Percentiles rank a stretch among this genome's conserved stretches.
phyloP scores from a whole-genome alignment of 331 rosid genomes.

The Malus hybrid region DNA sequence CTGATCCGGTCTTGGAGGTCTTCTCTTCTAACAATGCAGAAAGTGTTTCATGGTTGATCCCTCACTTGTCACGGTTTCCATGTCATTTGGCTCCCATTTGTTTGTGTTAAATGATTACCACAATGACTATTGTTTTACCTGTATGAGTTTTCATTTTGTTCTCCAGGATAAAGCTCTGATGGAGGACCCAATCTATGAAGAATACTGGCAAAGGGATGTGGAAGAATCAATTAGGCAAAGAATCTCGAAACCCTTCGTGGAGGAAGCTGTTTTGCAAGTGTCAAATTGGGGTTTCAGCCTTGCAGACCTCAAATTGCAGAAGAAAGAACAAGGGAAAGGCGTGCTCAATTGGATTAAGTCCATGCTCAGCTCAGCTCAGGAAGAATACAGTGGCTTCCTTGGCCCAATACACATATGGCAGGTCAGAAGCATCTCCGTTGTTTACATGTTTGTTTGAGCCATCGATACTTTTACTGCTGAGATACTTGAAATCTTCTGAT shows the following conservation, averaged over 20 bases:
- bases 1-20: neutral
- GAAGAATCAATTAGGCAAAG: constrained; percentile 96
- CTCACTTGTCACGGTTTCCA: neutral
- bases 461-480: neutral
- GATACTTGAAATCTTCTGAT: neutral
- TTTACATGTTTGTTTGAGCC: neutral
- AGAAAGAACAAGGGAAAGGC: constrained; percentile 41
- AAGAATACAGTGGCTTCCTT: constrained; percentile 77
- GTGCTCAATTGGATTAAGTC: constrained; percentile 65
- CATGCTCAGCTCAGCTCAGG: constrained; percentile 44
- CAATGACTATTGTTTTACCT: neutral
- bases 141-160: neutral
- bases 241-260: constrained; percentile 60
- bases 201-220: constrained; percentile 93
- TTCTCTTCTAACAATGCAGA: neutral
- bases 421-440: constrained; percentile 37
- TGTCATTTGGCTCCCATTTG: neutral
- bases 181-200: constrained; percentile 92
- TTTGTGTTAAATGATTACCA: neutral
- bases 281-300: constrained; percentile 97
- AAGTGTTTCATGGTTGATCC: neutral
- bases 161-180: constrained; percentile 79
- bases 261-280: constrained; percentile 87
- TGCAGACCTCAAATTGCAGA: constrained; percentile 79
- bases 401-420: constrained; percentile 99